Percentiles rank a stretch among this genome's conserved stretches.
Conservation (phyloP, 768 basidiomycete species). For the Termitomyces sp. region DNA sequence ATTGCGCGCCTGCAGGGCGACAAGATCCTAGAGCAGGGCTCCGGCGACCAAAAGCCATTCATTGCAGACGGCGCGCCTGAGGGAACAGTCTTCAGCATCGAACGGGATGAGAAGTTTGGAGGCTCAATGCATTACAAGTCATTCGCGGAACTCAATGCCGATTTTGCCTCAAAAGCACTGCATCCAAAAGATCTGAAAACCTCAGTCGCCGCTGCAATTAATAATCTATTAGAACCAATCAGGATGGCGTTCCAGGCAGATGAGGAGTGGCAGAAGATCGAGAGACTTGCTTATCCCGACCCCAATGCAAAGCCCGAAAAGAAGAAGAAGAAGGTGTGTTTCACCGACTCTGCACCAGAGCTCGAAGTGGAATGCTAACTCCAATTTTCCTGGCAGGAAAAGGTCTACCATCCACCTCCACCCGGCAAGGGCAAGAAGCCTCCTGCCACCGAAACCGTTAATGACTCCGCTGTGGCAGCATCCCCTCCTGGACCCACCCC, state of each 20-base stretch:
- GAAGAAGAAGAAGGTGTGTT: slow-evolving; percentile 54
- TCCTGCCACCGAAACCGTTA: neutral
- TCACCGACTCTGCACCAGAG: neutral
- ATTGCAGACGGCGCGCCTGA: slow-evolving; percentile 63
- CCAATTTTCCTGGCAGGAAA: slow-evolving; percentile 43
- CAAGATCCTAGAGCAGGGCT: slow-evolving; percentile 40
- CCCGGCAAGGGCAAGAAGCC: slow-evolving; percentile 70
- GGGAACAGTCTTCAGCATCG: slow-evolving; percentile 78
- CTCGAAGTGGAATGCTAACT: neutral
- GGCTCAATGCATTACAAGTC: slow-evolving; percentile 70
- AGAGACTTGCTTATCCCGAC: slow-evolving; percentile 81
- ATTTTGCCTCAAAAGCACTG: slow-evolving; percentile 70
- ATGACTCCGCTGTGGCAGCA: slow-evolving; percentile 5
- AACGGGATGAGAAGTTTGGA: slow-evolving; percentile 75
- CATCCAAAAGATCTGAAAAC: slow-evolving; percentile 91
- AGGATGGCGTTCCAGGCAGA: slow-evolving; percentile 69
- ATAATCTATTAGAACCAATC: slow-evolving; percentile 74
- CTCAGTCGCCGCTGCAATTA: slow-evolving; percentile 69
- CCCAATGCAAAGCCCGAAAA: slow-evolving; percentile 58
- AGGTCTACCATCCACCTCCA: slow-evolving; percentile 80
- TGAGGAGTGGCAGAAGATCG: slow-evolving; percentile 76
- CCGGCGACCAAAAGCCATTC: slow-evolving; percentile 59
- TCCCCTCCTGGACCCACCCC: slow-evolving; percentile 3
- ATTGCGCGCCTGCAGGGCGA: slow-evolving; percentile 52
- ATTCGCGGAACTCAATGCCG: slow-evolving; percentile 62